Evolutionary conservation across 75 land plant genomes (phyloP), one percentile per base, ranked within the genome.

Genomic region (Cunninghamia lanceolata): DNA sequence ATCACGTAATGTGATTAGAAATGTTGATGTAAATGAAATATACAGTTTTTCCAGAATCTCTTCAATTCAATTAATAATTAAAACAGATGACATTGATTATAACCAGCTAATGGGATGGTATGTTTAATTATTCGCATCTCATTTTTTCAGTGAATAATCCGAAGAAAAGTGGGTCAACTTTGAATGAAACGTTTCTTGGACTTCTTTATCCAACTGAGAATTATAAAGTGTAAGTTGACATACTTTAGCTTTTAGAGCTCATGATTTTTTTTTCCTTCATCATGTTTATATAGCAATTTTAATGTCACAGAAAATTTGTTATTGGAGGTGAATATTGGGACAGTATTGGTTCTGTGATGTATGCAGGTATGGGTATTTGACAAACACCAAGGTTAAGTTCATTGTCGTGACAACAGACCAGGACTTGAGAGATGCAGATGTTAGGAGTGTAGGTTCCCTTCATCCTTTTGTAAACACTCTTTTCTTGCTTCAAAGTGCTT

Each of bases 201-300:
- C 92, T 98, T 85, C 93, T 98, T 28, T 98, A 98, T 89, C 99
- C 99, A 45, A 92, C 96, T 13, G 99, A 98, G 84, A 98, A 95
- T 83, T 96, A 96, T 82, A 98, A 94, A 98, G 99, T 98, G 99
- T 98, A 88, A 92, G 99, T 89, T 70, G 83, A 36, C 74, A 66
- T n/a, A 76, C 42, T 84, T 30, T 14, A 4, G 30, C 14, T 39
- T 50, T 15, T 17, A 42, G 3, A 83, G 36, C 34, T 83, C 47
- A 52, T 77, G 7, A 30, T 2, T 43, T 73, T 73, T 36, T 87
- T 89, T 76, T 74, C 38, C 28, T 82, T 63, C 34, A 39, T 11
- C 34, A 68, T 16, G 53, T 21, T 54, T 54, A 43, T 30, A 50
- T 17, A 13, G 11, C 46, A 28, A 38, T 43, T 45, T 14, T 17